Evolutionary conservation across 2,329 filamentous ascomycete species (phyloP).

Genomic region (Chaetomium sp.): DNA sequence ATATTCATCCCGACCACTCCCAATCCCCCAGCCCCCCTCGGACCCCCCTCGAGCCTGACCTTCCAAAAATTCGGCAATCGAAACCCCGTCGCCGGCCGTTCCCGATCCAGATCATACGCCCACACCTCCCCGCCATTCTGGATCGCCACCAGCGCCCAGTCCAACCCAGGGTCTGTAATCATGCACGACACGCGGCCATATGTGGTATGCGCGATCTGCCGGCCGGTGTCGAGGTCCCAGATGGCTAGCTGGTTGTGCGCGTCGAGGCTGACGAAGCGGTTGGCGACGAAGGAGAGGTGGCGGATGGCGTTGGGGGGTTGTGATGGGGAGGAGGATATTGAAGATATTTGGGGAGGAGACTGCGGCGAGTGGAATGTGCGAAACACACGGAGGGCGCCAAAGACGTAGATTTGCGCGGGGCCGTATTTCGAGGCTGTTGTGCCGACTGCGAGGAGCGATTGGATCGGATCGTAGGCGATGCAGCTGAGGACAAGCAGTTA

Average conservation of each 20-base stretch:
- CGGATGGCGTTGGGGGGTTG: constrained; percentile 56
- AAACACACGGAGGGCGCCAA: constrained; percentile 79
- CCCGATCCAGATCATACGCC: constrained; percentile 88
- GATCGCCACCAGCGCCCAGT: constrained; percentile 84
- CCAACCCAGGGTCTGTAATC: constrained; percentile 80
- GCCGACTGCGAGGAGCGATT: constrained; percentile 86
- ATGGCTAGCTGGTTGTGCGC: constrained; percentile 77
- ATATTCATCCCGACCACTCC: background rate
- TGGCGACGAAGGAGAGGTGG: constrained; percentile 74
- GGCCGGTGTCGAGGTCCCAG: constrained; percentile 70
- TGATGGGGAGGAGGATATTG: constrained; percentile 36
- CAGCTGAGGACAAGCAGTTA: constrained; percentile 43
- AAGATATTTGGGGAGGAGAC: constrained; percentile 52
- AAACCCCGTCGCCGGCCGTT: constrained; percentile 61
- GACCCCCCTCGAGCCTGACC: constrained; percentile 46
- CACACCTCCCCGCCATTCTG: constrained; percentile 80
- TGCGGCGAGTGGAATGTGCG: constrained; percentile 42
- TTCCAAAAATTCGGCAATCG: constrained; percentile 83
- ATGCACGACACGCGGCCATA: constrained; percentile 71
- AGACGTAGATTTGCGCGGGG: constrained; percentile 79
- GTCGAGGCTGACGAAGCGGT: constrained; percentile 80
- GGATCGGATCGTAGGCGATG: constrained; percentile 85
- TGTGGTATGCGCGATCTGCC: constrained; percentile 60
- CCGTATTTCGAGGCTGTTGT: constrained; percentile 84
- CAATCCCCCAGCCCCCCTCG: constrained; percentile 42